Percentiles rank a stretch among this genome's conserved stretches.
Conservation (phyloP, 352 stramenopile species). For the Pythium plurisporium region DNA sequence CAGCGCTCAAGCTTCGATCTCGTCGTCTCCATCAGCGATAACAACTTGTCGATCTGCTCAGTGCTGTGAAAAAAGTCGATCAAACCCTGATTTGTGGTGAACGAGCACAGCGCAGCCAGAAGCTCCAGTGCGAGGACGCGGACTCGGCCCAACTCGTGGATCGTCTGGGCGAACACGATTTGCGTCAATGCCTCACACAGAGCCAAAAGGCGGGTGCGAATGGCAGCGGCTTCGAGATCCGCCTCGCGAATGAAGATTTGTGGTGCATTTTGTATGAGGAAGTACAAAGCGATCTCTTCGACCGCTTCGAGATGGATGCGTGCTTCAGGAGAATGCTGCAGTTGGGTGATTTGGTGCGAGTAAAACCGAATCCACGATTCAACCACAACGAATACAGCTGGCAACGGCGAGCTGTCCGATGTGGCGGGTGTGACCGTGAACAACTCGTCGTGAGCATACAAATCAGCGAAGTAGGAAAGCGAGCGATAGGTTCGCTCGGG, state of each 20-base stretch:
- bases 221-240: background rate
- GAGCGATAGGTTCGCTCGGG: background rate
- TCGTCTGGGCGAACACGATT: background rate
- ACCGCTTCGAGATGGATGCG: slow-evolving; percentile 5
- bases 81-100: background rate
- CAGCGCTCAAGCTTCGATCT: background rate
- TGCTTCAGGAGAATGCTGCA: background rate
- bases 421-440: background rate
- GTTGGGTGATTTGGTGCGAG: background rate
- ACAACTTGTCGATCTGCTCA: background rate
- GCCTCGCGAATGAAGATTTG: slow-evolving; percentile 5
- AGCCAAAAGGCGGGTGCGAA: background rate
- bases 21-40: background rate
- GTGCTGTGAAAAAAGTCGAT: slow-evolving; percentile 2
- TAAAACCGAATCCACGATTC: slow-evolving; percentile 16
- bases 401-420: background rate
- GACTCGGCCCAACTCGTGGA: background rate
- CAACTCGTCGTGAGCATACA: slow-evolving; percentile 3
- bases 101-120: slow-evolving; percentile 1
- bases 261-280: slow-evolving; percentile 1
- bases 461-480: slow-evolving; percentile 5
- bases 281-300: slow-evolving; percentile 10
- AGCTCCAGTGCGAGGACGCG: slow-evolving; percentile 8
- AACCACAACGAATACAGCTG: slow-evolving; percentile 7
- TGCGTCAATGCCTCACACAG: slow-evolving; percentile 7